Base-by-base conservation (phyloP, 2,329 filamentous ascomycete species). In the Scopulariopsis brevicaulis region DNA sequence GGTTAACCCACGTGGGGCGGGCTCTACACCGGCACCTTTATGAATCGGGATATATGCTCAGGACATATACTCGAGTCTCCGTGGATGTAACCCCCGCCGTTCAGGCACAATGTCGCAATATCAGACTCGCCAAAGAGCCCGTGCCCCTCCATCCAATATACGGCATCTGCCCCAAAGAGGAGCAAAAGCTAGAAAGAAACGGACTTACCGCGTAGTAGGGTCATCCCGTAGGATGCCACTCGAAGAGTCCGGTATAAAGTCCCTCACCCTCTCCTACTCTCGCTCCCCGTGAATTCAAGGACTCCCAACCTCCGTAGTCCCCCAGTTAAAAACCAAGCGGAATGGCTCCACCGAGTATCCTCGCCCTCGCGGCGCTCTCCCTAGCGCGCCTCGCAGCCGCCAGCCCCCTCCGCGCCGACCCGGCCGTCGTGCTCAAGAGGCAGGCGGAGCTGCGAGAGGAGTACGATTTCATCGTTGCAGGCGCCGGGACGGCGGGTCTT, bases 401-500 rank as follows among this genome's bases (percentile, higher is more conserved):
- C 7, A 32, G 40, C 10, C 54, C 58, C 1, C 7, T 32, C 10
- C 58, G 46, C 50, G 58, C 58, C 12, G 53, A 55, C 20, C 10
- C 53, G 12, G 57, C 51, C 4, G 52, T 51, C 11, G 28, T 59
- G 28, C 24, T 59, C 32, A 59, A 59, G 50, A 54, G 58, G 22
- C 46, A 59, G 46, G 53, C 40, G 12, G 58, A 59, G 53, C 58
- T 62, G 3, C 60, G 53, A 8, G 59, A 60, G 12, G 61, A 63
- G 46, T 62, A 62, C 32, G 61, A 63, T 58, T 63, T 63, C 46
- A 55, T 63, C 15, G 51, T 63, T 8, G 61, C 62, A 22, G 60
- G 62, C 2, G 60, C 61, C 35, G 60, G 63, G 3, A 62, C 59
- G 0, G 58, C 60, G 3, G 60, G 60, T 6, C 34, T 63, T 22